Base-by-base conservation (phyloP, 176 grass and related monocot species). In the Dendrocalamus sinicus region DNA sequence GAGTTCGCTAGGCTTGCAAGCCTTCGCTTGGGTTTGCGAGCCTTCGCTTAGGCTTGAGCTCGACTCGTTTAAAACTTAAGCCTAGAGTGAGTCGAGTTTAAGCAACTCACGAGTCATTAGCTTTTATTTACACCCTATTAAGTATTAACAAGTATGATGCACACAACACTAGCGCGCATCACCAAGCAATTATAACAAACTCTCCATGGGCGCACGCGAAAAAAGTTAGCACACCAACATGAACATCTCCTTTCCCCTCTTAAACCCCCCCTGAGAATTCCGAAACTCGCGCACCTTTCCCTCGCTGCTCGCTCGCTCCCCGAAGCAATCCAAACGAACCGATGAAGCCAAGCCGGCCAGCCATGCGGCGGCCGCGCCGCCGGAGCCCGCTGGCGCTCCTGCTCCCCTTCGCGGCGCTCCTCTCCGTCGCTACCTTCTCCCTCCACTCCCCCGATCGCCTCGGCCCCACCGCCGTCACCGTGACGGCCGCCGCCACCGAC, bases 391-490 rank as follows among this genome's bases (percentile, higher is more conserved):
- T 71, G 28, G 51, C 76, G 6, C 73, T 73, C 0, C 61, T 90
- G 2, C 48, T 90, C 26, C 80, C 89, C 23, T 87, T 76, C 53
- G 89, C 81, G 51, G 89, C 70, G 32, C 81, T 91, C 52, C 37
- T 91, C 70, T 84, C 70, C 62, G 30, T 84, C 76, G 85, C 85
- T 24, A 87, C 89, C 70, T 23, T 88, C 70, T 80, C 85, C 44
- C 70, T 81, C 55, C 70, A 79, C 70, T 81, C 47, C 63, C 24
- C 70, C 13, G 81, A 75, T 76, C 75, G 75, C 80, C 23, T 62
- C 75, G 23, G 83, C 23, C 62, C 72, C 73, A 68, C 51, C 51
- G 40, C 83, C 4, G 73, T 67, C 39, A 5, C 80, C 50, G 68
- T 83, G 46, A 65, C 68, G 23, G 24, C 46, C 80, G 61, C 67